Base-by-base conservation (phyloP, 352 stramenopile species). In the Phytophthora crassamura region DNA sequence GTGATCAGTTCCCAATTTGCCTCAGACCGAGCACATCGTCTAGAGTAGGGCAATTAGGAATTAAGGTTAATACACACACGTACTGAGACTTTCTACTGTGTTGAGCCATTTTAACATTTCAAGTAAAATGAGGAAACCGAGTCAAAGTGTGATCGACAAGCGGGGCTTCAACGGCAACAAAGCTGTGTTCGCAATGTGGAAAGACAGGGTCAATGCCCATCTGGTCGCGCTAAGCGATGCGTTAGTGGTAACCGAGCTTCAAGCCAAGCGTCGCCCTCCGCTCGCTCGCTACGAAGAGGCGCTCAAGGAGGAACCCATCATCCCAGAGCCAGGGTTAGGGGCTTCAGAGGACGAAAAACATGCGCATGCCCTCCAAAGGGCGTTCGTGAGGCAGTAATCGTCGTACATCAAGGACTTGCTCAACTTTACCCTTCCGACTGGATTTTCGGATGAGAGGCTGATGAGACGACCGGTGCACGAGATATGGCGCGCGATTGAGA, bases 111-210 rank as follows among this genome's bases (percentile, higher is more conserved):
- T 16, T 10, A 59, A 59, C 12, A 59, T 41, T 59, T 52, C 30
- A 60, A 60, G 52, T n/a, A 45, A 50, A 15, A 60, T 61, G 52
- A 59, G 40, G 40, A 59, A 49, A 20, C 15, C 42, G 7, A 48
- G 10, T 18, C 7, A 48, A 7, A 48, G 41, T 18, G 16, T 7
- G 12, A 11, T 6, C 42, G 42, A 9, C 6, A n/a, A 8, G 16
- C 42, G 35, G 18, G 6, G 1, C 14, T 49, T 34, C 42, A 20
- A 35, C 22, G 42, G 16, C 14, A 35, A 46, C 18, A 41, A 46
- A 8, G 7, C 10, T 7, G 8, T 25, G 22, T 25, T 25, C 22
- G 22, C 22, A 25, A 3, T 2, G 22, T 49, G 16, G 42, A 49
- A 49, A 33, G 18, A 32, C 42, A 9, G n/a, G 15, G 5, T 35